Evolutionary conservation across 345 rosid genomes (phyloP).

Genomic region (Syzygium aromaticum): DNA sequence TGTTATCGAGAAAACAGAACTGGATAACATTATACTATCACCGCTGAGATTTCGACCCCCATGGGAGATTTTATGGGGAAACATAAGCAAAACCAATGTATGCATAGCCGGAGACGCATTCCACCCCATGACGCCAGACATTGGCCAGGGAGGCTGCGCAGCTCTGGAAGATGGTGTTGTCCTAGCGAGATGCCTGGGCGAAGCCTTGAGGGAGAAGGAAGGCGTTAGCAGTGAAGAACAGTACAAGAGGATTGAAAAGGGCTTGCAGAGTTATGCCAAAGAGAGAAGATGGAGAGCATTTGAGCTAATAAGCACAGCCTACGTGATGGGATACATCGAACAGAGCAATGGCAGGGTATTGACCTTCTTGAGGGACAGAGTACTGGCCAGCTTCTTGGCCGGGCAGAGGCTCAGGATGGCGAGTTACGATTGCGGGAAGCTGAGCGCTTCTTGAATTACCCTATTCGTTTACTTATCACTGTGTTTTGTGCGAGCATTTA

Average conservation of each 20-base stretch:
- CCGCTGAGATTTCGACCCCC: conserved; percentile 39
- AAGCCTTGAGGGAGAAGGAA: not conserved
- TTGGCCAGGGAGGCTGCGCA: conserved; percentile 24
- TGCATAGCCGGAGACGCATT: conserved; percentile 60
- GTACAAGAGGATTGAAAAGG: not conserved
- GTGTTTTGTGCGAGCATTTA: not conserved
- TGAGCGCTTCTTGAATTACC: not conserved
- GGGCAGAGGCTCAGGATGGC: not conserved
- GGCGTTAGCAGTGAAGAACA: not conserved
- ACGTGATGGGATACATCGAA: conserved; percentile 38
- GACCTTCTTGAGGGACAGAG: not conserved
- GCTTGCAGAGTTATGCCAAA: not conserved
- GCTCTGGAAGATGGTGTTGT: conserved; percentile 24
- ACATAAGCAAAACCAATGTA: conserved; percentile 30
- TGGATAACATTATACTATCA: conserved; percentile 16
- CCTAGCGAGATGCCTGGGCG: conserved; percentile 7
- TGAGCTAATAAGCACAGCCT: conserved; percentile 37
- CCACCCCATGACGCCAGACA: conserved; percentile 60
- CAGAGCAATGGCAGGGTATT: conserved; percentile 25
- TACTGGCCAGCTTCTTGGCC: not conserved
- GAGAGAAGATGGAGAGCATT: conserved; percentile 60
- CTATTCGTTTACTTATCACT: not conserved
- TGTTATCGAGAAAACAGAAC: conserved; percentile 25
- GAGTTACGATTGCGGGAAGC: not conserved
- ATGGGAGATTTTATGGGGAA: conserved; percentile 52